These are phyloP conservation scores for Cercis canadensis DNA, from an alignment of 306 rosid genomes.

Conservation along the genomic window DNA sequence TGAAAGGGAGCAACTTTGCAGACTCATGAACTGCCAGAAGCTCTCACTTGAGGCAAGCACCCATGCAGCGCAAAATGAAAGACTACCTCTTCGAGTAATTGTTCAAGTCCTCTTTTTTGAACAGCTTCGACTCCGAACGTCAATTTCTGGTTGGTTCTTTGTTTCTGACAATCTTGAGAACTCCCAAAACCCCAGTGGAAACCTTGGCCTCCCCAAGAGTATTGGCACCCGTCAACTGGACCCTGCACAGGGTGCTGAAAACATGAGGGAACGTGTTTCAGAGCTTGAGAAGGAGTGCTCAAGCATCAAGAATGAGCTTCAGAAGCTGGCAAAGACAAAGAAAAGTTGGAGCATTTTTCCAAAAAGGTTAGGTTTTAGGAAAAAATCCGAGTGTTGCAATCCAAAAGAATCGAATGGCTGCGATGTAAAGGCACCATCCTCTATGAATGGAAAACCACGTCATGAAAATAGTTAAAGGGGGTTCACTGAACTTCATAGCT, in stretches of 20 bases:
- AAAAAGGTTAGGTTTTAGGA: constrained; percentile 63
- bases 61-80: constrained; percentile 88
- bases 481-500: constrained; percentile 39
- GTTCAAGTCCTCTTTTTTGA: constrained; percentile 86
- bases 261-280: constrained; percentile 69
- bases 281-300: constrained; percentile 84
- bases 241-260: constrained; percentile 43
- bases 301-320: constrained; percentile 66
- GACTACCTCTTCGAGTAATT: constrained; percentile 78
- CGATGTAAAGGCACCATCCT: constrained; percentile 38
- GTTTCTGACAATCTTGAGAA: constrained; percentile 72
- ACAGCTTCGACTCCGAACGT: constrained; percentile 87
- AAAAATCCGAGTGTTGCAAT: constrained; percentile 50
- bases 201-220: constrained; percentile 49
- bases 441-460: constrained; percentile 51
- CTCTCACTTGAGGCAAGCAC: constrained; percentile 85
- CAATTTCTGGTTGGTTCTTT: constrained; percentile 85
- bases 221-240: constrained; percentile 44
- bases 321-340: constrained; percentile 64
- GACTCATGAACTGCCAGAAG: constrained; percentile 85
- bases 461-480: constrained; percentile 42
- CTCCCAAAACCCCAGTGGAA: constrained; percentile 51
- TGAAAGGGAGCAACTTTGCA: constrained; percentile 85
- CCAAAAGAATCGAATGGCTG: constrained; percentile 44
- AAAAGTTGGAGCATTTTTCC: constrained; percentile 78